Evolutionary conservation across 805 yeast genomes (phyloP).

Genomic region (Diddensiella santjacobensis): DNA sequence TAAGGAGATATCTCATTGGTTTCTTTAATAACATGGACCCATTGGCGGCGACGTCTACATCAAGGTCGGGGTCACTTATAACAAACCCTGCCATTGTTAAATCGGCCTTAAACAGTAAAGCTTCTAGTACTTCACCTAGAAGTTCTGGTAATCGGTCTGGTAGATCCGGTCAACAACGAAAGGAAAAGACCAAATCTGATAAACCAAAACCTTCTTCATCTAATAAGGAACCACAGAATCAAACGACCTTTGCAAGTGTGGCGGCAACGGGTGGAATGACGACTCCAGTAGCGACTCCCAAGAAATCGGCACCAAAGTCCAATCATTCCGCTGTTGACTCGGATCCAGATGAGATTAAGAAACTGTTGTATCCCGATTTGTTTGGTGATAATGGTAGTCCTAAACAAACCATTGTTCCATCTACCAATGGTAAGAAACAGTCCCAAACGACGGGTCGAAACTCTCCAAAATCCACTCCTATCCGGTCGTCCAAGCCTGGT

Average conservation of each 20-base stretch:
- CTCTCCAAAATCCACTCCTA: constrained; percentile 2
- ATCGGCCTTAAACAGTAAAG: constrained; percentile 22
- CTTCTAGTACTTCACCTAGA: not conserved
- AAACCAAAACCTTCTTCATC: not conserved
- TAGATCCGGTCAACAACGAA: not conserved
- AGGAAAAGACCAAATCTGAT: not conserved
- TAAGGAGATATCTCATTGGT: too few relatives aligned
- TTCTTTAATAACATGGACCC: too few relatives aligned
- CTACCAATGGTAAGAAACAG: not conserved
- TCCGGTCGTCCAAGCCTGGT: constrained; percentile 5
- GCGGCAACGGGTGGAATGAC: too few relatives aligned
- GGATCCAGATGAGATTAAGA: constrained; percentile 20
- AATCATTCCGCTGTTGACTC: too few relatives aligned
- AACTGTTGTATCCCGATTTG: constrained; percentile 26
- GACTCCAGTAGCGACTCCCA: too few relatives aligned
- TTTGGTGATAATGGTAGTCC: constrained; percentile 15
- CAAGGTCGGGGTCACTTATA: constrained; percentile 17
- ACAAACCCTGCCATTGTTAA: constrained; percentile 26
- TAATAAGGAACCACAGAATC: too few relatives aligned
- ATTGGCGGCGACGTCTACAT: too few relatives aligned
- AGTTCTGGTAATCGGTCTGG: not conserved
- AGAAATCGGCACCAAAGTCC: too few relatives aligned
- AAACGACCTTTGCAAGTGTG: too few relatives aligned
- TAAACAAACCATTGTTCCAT: not conserved
- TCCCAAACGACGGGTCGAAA: constrained; percentile 6